These are phyloP conservation scores for Phytophthora europaea DNA, from an alignment of 352 stramenopile genomes.

Conservation along the genomic window DNA sequence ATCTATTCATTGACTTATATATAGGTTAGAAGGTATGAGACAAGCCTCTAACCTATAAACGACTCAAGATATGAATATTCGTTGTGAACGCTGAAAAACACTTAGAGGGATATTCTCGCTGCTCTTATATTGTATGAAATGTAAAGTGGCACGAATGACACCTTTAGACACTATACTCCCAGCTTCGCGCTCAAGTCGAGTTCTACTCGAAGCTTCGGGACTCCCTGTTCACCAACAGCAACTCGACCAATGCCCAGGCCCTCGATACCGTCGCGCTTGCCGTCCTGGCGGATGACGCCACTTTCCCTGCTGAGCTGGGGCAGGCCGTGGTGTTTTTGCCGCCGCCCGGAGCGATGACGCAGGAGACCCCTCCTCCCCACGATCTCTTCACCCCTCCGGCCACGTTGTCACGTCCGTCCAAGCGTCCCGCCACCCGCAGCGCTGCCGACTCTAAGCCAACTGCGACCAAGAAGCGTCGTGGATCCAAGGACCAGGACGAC, in stretches of 20 bases:
- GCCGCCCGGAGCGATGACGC: background rate
- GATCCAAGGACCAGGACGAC: no score
- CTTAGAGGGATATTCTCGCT: background rate
- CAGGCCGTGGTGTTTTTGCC: background rate
- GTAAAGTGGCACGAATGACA: background rate
- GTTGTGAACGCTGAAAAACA: background rate
- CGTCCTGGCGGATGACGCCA: background rate
- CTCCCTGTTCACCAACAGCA: background rate
- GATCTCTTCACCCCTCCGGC: background rate
- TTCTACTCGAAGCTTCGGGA: background rate
- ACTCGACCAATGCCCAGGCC: no score
- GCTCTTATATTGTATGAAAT: constrained; percentile 1
- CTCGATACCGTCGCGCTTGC: background rate
- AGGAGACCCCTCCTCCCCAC: background rate
- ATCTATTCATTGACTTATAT: background rate
- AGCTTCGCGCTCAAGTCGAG: background rate
- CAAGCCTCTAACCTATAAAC: background rate
- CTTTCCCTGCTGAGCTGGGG: background rate
- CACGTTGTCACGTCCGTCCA: no score
- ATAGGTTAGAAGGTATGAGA: background rate
- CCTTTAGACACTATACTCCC: no score
- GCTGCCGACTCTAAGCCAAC: no score
- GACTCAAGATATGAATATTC: background rate
- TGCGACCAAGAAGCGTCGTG: background rate
- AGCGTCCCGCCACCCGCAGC: no score